Evolutionary conservation across 2,329 filamentous ascomycete species (phyloP).

Genomic region (Pseudonectria foliicola): DNA sequence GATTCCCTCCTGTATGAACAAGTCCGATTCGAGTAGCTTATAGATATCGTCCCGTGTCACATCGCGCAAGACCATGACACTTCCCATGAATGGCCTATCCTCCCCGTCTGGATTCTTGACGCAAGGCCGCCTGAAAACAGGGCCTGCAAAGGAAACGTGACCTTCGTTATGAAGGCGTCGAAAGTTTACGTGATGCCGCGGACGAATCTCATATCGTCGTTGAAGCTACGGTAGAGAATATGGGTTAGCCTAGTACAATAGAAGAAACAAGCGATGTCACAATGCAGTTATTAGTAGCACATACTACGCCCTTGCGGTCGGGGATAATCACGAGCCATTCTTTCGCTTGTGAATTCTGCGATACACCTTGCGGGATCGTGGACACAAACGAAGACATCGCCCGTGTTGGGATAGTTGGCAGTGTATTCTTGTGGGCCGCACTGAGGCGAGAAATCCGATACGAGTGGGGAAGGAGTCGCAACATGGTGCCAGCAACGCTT

Average conservation of each 20-base stretch:
- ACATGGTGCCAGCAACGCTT: background rate
- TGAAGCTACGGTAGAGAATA: background rate
- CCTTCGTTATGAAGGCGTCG: background rate
- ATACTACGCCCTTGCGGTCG: conserved; percentile 1
- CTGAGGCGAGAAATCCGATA: too few relatives aligned
- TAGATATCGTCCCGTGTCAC: conserved; percentile 1
- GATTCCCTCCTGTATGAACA: conserved; percentile 1
- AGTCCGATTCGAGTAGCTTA: conserved; percentile 1
- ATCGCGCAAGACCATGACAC: conserved; percentile 1
- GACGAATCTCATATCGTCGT: conserved; percentile 1
- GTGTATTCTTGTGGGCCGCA: too few relatives aligned
- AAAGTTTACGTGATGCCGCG: conserved; percentile 1
- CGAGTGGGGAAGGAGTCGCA: background rate
- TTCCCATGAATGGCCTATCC: conserved; percentile 1
- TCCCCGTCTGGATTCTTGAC: conserved; percentile 1
- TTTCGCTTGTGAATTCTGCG: conserved; percentile 1
- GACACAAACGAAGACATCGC: background rate
- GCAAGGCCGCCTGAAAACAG: background rate
- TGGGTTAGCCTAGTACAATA: background rate
- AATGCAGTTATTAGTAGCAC: background rate
- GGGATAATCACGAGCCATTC: conserved; percentile 1
- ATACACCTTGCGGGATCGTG: background rate
- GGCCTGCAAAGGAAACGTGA: conserved; percentile 1
- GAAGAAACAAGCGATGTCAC: too few relatives aligned
- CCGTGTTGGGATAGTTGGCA: background rate